Evolutionary conservation across 176 grass and related monocot genomes (phyloP).

Genomic region (Urochloa ruziziensis): DNA sequence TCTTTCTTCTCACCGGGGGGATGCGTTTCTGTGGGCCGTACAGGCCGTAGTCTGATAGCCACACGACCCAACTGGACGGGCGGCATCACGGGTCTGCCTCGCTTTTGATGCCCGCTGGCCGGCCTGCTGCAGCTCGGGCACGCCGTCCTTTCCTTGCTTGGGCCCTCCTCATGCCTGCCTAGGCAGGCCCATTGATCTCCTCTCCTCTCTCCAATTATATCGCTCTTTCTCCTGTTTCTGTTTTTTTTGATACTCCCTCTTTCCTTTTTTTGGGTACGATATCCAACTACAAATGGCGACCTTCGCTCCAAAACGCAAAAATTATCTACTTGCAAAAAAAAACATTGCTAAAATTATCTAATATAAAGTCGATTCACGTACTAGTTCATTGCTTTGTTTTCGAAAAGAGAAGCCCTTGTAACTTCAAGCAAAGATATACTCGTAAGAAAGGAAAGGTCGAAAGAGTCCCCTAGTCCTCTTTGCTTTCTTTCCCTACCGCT

Average conservation of each 20-base stretch:
- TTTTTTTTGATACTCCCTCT: too few relatives aligned
- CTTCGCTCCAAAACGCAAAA: too few relatives aligned
- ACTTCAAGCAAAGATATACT: too few relatives aligned
- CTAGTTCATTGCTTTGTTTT: neutral
- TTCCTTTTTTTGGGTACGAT: neutral
- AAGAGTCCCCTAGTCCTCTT: neutral
- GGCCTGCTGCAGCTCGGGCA: neutral
- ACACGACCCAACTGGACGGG: neutral
- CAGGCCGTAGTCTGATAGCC: constrained; percentile 18
- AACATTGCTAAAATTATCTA: neutral
- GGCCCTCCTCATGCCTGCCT: constrained; percentile 11
- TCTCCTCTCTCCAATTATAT: neutral
- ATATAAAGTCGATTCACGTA: neutral
- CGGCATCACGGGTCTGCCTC: constrained; percentile 27
- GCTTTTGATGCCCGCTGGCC: neutral
- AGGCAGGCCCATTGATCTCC: neutral
- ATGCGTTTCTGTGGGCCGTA: constrained; percentile 27
- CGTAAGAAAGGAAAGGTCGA: neutral
- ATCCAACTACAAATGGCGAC: neutral
- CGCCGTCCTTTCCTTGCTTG: neutral
- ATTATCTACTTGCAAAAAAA: too few relatives aligned
- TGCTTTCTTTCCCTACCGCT: neutral
- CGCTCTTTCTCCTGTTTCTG: neutral
- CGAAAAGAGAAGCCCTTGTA: neutral
- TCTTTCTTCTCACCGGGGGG: too few relatives aligned